phyloP scores from a whole-genome alignment of 2,329 filamentous ascomycete genomes.

The Colletotrichum sp. region DNA sequence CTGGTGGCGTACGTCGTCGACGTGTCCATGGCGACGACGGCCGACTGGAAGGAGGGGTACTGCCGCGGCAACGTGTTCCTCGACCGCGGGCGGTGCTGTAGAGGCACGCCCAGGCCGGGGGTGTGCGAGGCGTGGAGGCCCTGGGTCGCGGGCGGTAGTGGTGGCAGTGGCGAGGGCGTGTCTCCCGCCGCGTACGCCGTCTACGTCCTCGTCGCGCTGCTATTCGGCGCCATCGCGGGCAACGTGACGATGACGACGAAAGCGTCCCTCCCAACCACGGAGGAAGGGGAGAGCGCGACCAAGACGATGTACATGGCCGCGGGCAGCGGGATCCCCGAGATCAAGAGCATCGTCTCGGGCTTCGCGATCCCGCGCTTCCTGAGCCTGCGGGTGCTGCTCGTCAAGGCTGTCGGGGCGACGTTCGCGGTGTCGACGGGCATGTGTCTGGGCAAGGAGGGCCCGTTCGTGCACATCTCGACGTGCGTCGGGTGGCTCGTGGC shows the following conservation, averaged over 20 bases:
- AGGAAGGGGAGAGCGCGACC: background rate
- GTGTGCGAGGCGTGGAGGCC: conserved; percentile 42
- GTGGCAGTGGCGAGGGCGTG: conserved; percentile 1
- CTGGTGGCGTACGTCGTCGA: conserved; percentile 61
- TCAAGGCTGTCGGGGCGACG: conserved; percentile 62
- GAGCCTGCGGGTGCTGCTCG: conserved; percentile 55
- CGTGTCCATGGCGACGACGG: conserved; percentile 55
- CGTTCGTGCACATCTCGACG: conserved; percentile 65
- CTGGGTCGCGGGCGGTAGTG: conserved; percentile 36
- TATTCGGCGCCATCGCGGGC: conserved; percentile 28
- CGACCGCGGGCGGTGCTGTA: conserved; percentile 55
- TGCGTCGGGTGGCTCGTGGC: conserved; percentile 60
- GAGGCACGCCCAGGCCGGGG: background rate
- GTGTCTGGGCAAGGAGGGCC: conserved; percentile 66
- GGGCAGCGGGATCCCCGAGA: conserved; percentile 64
- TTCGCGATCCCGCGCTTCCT: conserved; percentile 64
- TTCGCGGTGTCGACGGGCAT: conserved; percentile 64
- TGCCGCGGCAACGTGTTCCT: conserved; percentile 49
- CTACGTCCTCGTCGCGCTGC: conserved; percentile 28
- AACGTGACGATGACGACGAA: conserved; percentile 38
- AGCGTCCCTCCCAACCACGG: conserved; percentile 43
- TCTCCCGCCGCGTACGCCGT: conserved; percentile 25
- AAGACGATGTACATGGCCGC: conserved; percentile 65
- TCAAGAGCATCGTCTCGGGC: conserved; percentile 65
- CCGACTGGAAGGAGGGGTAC: conserved; percentile 63